Base-by-base conservation (phyloP, 2,329 filamentous ascomycete genomes). In the Dactylellina sp. region DNA sequence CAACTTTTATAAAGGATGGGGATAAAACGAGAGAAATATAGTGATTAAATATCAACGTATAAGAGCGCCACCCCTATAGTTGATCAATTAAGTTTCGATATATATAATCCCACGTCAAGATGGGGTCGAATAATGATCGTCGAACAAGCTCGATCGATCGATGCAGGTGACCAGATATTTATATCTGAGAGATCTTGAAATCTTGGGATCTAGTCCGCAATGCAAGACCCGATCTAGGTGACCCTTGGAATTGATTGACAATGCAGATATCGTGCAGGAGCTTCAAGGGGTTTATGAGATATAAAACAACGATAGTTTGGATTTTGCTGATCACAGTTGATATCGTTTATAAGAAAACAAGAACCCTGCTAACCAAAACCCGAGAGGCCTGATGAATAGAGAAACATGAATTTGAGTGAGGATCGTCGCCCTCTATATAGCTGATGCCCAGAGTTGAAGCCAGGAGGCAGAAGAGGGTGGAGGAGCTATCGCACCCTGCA, bases 361-460 rank as follows among this genome's bases (percentile, higher is more conserved):
- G 28, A 53, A 53, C 11, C 25, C 14, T 24, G 28, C 12, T 14
- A 37, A 47, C 16, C 44, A 24, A 9, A 16, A n/a, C 6, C 47
- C 28, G 4, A 32, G 14, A 37, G 39, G 25, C 25, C 53, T 32
- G 22, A 44, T 44, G 53, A 32, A 57, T 35, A 28, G 22, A 44
- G 20, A 28, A 44, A 18, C 35, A 40, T 14, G 50, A 55, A 39
- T 55, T 40, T 6, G 20, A 39, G 16, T n/a, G 20, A 28, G 53
- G 53, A 57, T 57, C 53, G 35, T 44, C 39, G 39, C 39, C 39
- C 53, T 57, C 39, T 57, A 57, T 57, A 57, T 42, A 57, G 35
- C 11, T 44, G 37, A 44, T 2, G 1, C 35, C 7, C 2, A 35
- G 53, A 32, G 20, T 32, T 18, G 39, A 28, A 14, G 12, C 5